Percentiles rank a stretch among this genome's conserved stretches.
phyloP scores from a whole-genome alignment of 768 basidiomycete species.

The Phlebiopsis gigantea region DNA sequence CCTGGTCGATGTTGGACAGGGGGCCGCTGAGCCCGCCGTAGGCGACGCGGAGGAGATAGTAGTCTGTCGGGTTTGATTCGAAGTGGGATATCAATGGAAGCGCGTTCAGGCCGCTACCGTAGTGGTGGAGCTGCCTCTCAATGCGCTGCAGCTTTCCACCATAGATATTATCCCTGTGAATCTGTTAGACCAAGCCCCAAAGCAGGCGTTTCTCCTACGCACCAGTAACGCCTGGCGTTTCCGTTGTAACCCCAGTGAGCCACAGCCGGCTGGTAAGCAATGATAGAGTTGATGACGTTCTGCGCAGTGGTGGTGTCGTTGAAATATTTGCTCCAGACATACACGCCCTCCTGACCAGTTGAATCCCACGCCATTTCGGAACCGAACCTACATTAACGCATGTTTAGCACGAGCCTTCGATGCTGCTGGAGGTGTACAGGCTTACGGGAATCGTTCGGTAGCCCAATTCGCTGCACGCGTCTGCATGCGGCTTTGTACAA shows the following conservation, averaged over 20 bases:
- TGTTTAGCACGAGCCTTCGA: neutral
- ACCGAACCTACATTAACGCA: conserved; percentile 36
- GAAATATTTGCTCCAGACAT: conserved; percentile 49
- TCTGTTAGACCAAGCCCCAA: conserved; percentile 3
- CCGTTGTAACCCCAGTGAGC: conserved; percentile 63
- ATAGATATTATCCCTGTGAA: conserved; percentile 48
- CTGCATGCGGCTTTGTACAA: conserved; percentile 43
- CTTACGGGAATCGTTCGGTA: conserved; percentile 46
- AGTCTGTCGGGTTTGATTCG: conserved; percentile 40
- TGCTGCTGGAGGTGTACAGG: neutral
- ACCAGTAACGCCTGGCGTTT: conserved; percentile 55
- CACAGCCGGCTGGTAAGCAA: conserved; percentile 51
- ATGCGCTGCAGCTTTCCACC: conserved; percentile 50
- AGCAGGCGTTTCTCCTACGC: no score
- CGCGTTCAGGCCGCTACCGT: conserved; percentile 51
- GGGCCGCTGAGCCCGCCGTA: conserved; percentile 50
- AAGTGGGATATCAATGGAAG: conserved; percentile 48
- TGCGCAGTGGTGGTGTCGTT: conserved; percentile 44
- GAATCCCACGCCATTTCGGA: conserved; percentile 55
- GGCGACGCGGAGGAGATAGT: conserved; percentile 46
- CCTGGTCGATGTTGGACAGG: conserved; percentile 50
- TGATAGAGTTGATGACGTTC: conserved; percentile 49
- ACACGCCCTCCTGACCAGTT: conserved; percentile 55
- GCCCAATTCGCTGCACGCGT: conserved; percentile 41
- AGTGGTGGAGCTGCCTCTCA: conserved; percentile 56